A percentile compares a stretch with the other conserved stretches of the same genome.
These are phyloP conservation scores for Botryotinia calthae DNA, from an alignment of 2,329 filamentous ascomycete genomes.

Conservation along the genomic window DNA sequence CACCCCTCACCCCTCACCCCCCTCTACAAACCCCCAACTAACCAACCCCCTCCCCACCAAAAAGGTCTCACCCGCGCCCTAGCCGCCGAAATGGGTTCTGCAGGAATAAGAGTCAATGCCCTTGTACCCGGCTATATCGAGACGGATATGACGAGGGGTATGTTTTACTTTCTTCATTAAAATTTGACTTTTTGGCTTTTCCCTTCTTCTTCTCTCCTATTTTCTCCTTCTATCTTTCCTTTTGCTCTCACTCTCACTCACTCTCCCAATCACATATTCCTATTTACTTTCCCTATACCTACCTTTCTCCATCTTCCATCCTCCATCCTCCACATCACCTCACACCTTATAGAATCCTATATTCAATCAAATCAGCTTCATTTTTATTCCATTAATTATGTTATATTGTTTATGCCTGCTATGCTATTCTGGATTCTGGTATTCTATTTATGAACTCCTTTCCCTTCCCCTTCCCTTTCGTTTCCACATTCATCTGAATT, in stretches of 20 bases:
- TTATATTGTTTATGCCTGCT: neutral
- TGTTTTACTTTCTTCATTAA: constrained; percentile 17
- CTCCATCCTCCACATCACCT: neutral
- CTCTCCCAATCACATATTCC: neutral
- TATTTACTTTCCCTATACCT: neutral
- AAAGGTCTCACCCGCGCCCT: constrained; percentile 67
- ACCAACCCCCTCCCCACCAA: neutral
- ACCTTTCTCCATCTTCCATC: no score
- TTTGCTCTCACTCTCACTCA: neutral
- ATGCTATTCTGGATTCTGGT: neutral
- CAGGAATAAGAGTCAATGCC: constrained; percentile 71
- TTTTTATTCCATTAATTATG: neutral
- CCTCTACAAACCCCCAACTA: neutral
- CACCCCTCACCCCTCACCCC: neutral
- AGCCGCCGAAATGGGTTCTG: constrained; percentile 58
- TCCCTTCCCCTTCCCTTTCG: neutral
- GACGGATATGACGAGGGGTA: constrained; percentile 76
- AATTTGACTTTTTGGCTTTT: neutral
- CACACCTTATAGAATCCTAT: neutral
- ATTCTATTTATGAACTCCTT: neutral
- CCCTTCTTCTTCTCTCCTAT: neutral
- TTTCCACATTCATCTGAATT: neutral
- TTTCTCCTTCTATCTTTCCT: neutral
- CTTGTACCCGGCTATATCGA: constrained; percentile 81
- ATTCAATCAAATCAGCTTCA: neutral